Conservation (phyloP, 352 stramenopile genomes). For the Stramenopiles sp. region DNA sequence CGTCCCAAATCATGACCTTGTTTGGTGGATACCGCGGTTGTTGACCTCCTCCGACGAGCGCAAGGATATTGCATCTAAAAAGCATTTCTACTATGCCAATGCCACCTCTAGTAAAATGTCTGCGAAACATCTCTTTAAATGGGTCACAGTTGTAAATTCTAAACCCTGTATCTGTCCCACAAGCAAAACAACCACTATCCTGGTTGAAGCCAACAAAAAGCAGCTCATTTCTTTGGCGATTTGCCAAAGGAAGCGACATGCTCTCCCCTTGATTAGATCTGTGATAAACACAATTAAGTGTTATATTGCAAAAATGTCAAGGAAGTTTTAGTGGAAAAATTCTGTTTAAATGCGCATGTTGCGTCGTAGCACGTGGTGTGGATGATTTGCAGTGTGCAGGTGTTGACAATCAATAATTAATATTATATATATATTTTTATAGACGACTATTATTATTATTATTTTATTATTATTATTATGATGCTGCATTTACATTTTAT, state of each 20-base stretch:
- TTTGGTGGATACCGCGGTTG: conserved; percentile 62
- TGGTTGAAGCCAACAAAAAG: conserved; percentile 85
- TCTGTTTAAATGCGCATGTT: no score
- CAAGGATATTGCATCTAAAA: conserved; percentile 94
- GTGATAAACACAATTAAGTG: no score
- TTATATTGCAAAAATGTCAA: no score
- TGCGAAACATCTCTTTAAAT: conserved; percentile 86
- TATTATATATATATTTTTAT: no score
- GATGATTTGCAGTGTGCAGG: no score
- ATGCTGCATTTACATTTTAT: conserved; percentile 13
- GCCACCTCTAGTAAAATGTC: conserved; percentile 78
- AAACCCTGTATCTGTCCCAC: conserved; percentile 85
- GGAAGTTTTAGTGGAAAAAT: no score
- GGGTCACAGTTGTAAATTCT: conserved; percentile 95
- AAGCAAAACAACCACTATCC: conserved; percentile 53
- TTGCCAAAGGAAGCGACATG: no score
- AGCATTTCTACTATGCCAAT: conserved; percentile 98
- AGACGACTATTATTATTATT: conserved; percentile 13
- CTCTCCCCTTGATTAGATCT: no score
- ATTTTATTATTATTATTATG: conserved; percentile 13
- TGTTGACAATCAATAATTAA: no score
- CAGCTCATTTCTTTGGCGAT: conserved; percentile 64
- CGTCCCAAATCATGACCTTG: conserved; percentile 96
- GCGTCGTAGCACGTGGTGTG: no score
- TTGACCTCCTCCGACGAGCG: conserved; percentile 67